Conservation (phyloP, 148 eudicot genomes). For the Cornus florida region DNA sequence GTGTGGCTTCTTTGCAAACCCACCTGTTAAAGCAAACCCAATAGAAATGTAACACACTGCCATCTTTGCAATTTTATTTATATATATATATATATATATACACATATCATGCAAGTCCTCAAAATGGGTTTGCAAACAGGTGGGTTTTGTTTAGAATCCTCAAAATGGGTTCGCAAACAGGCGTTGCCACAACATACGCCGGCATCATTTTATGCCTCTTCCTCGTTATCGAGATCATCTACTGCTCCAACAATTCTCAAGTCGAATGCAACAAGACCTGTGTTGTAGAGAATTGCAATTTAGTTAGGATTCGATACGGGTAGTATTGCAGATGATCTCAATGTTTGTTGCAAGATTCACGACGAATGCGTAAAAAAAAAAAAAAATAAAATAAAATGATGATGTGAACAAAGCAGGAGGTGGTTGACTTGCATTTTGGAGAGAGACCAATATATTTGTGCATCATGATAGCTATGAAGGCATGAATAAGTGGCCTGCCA, state of each 20-base stretch:
- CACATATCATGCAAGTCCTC: too few relatives aligned
- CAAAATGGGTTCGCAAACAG: constrained; percentile 2
- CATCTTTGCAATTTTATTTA: too few relatives aligned
- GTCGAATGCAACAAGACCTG: constrained; percentile 75
- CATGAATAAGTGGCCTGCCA: constrained; percentile 39
- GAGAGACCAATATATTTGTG: constrained; percentile 53
- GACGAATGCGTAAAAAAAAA: constrained; percentile 79
- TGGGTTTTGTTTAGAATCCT: too few relatives aligned
- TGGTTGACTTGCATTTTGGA: constrained; percentile 62
- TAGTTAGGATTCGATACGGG: constrained; percentile 82
- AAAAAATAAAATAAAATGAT: too few relatives aligned
- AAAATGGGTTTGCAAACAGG: too few relatives aligned
- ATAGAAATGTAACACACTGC: too few relatives aligned
- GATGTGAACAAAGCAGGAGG: constrained; percentile 65
- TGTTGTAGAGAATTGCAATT: constrained; percentile 60
- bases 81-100: too few relatives aligned
- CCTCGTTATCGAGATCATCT: constrained; percentile 22
- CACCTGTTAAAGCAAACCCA: too few relatives aligned
- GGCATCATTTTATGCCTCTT: constrained; percentile 23
- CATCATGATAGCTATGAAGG: constrained; percentile 77
- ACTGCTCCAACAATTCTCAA: constrained; percentile 47
- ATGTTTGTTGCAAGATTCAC: constrained; percentile 88
- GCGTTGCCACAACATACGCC: constrained; percentile 21
- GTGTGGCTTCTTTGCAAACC: too few relatives aligned
- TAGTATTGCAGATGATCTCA: constrained; percentile 94